Conservation (phyloP, 805 yeast genomes). For the Starmerella sirachaensis region DNA sequence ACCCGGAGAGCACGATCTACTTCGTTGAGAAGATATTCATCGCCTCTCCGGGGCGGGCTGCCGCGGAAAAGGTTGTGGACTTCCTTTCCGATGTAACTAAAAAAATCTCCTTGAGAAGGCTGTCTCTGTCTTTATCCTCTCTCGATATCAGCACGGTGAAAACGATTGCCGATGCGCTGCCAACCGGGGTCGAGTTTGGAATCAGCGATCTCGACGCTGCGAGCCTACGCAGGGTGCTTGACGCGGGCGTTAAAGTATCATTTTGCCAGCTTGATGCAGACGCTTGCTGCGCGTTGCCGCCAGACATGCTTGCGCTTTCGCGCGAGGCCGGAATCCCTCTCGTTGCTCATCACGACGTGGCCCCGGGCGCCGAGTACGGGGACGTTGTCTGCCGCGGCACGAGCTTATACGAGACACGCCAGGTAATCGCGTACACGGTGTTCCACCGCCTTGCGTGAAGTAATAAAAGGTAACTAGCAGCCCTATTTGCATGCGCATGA, state of each 20-base stretch:
- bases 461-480: no score
- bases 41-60: no score
- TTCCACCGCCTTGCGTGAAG: constrained; percentile 1
- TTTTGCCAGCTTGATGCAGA: constrained; percentile 28
- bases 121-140: background rate
- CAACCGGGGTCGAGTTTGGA: constrained; percentile 11
- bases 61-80: no score
- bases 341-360: constrained; percentile 28
- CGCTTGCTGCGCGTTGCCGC: constrained; percentile 30
- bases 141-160: background rate
- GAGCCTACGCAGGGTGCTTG: background rate
- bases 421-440: constrained; percentile 2
- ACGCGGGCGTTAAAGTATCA: background rate
- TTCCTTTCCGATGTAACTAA: no score
- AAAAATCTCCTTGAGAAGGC: no score
- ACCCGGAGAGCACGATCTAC: no score
- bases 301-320: constrained; percentile 24
- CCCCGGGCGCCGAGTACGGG: background rate
- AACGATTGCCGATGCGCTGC: background rate
- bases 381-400: background rate
- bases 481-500: no score
- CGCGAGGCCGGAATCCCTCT: constrained; percentile 23
- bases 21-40: no score
- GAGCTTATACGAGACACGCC: constrained; percentile 3
- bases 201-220: constrained; percentile 9